Base-by-base conservation (phyloP, 2,329 filamentous ascomycete species). In the Emericellopsis cladophorae region DNA sequence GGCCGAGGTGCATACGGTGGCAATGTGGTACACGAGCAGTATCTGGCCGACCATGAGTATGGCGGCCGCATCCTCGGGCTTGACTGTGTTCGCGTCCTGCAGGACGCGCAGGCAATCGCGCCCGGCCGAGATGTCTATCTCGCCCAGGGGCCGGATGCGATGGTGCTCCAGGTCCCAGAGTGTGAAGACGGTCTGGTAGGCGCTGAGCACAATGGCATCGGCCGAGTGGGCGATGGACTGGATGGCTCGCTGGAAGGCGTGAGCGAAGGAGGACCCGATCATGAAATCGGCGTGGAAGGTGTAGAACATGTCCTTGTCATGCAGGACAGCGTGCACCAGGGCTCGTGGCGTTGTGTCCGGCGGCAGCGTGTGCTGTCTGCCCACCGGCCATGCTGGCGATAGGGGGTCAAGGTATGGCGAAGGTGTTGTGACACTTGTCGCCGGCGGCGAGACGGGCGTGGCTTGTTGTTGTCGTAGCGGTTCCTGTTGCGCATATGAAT, bases 21-120 rank as follows among this genome's bases (percentile, higher is more conserved):
- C 36, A 9, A 41, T 23, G 40, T 37, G 34, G 18, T 41, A 37
- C 7, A 41, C 40, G 15, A 41, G 29, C 14, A 41, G 34, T 5
- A 41, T 31, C 22, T 41, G 40, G 12, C 34, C 34, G 23, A 31
- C 34, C 40, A 41, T 41, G 24, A 41, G 34, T 1, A 37, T 24
- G 22, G 34, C 40, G 7, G 40, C 34, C 16, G 40, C 34, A 15
- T 41, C 40, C 18, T 33, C 34, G 22, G 31, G 34, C 15, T 33
- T 15, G 12, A 23, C 35, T 6, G 36, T 36, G 8, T n/a, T 21
- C 24, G 31, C 18, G 15, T 36, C 11, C 23, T 36, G 39, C 22
- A 36, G 31, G 7, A 36, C 10, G 9, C 26, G 21, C 9, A 41
- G 39, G 15, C 40, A 41, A 8, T 41, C 40, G 6, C 22, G 36